Conservation (phyloP, 345 rosid species). For the Cardamine resedifolia region DNA sequence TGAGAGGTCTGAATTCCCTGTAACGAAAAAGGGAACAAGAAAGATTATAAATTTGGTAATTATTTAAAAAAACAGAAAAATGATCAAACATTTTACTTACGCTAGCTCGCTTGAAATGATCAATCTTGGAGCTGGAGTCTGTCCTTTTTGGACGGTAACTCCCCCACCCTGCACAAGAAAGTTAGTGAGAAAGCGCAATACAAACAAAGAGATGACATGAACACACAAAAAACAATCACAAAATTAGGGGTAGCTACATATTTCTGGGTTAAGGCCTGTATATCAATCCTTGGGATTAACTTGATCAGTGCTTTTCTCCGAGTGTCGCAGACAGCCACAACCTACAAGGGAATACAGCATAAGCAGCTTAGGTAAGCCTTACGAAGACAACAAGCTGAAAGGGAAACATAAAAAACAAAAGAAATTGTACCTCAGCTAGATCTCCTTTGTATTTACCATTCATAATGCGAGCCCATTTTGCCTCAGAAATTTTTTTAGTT, state of each 20-base stretch:
- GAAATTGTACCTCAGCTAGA: conserved; percentile 64
- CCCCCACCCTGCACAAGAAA: conserved; percentile 74
- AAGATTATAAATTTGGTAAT: conserved; percentile 16
- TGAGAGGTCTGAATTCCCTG: conserved; percentile 91
- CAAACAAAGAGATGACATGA: conserved; percentile 11
- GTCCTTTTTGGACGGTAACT: conserved; percentile 49
- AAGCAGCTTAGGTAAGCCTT: conserved; percentile 25
- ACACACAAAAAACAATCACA: neutral
- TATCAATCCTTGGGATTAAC: conserved; percentile 90
- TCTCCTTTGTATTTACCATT: conserved; percentile 95
- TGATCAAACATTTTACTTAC: conserved; percentile 56
- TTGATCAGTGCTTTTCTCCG: conserved; percentile 73
- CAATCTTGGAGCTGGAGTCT: conserved; percentile 74
- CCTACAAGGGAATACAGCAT: conserved; percentile 44
- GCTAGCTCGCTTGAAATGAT: conserved; percentile 88
- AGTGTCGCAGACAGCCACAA: conserved; percentile 70
- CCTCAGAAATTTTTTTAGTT: conserved; percentile 50
- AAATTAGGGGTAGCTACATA: conserved; percentile 43
- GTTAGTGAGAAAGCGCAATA: conserved; percentile 8
- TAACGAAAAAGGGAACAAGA: conserved; percentile 1
- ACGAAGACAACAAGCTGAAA: conserved; percentile 4
- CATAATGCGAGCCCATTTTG: conserved; percentile 89
- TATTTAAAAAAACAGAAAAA: conserved; percentile 2
- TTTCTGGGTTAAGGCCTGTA: conserved; percentile 75
- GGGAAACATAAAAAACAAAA: conserved; percentile 5